Evolutionary conservation across 257 asterid species (phyloP).

Genomic region (Thymus mandschuricus): DNA sequence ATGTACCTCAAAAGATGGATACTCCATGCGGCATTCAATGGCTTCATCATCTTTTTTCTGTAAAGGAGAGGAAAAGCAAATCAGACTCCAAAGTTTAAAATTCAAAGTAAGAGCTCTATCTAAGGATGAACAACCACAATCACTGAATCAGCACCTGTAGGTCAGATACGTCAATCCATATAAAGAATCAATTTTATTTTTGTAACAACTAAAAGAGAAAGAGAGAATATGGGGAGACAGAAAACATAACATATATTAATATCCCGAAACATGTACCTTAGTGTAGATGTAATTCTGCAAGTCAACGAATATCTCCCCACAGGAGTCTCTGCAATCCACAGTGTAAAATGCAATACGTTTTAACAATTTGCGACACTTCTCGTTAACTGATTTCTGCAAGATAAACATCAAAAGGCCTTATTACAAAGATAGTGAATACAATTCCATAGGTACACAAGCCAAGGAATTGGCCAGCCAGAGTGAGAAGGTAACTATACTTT

Average conservation of each 20-base stretch:
- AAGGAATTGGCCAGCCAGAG: conserved; percentile 21
- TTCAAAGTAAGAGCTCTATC: conserved; percentile 1
- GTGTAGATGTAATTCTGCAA: conserved; percentile 80
- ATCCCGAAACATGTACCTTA: conserved; percentile 51
- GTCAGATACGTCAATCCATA: conserved; percentile 8
- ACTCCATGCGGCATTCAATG: conserved; percentile 61
- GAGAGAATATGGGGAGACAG: conserved; percentile 20
- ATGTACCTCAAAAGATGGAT: conserved; percentile 87
- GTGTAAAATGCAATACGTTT: conserved; percentile 85
- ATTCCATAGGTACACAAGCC: conserved; percentile 1
- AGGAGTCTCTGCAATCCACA: conserved; percentile 92
- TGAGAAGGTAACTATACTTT: conserved; percentile 43
- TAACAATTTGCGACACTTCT: conserved; percentile 78
- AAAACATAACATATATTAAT: background rate
- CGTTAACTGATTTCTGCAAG: conserved; percentile 79
- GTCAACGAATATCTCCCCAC: conserved; percentile 97
- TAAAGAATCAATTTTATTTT: background rate
- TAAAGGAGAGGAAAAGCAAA: conserved; percentile 29
- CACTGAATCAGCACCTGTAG: conserved; percentile 22
- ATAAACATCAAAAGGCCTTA: conserved; percentile 26
- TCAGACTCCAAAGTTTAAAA: conserved; percentile 20
- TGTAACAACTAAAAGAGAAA: conserved; percentile 14
- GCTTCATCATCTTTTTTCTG: conserved; percentile 79
- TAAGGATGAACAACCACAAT: conserved; percentile 2
- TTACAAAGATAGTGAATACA: background rate